Base-by-base conservation (phyloP, 805 yeast genomes). In the Barnettozyma siamensis region DNA sequence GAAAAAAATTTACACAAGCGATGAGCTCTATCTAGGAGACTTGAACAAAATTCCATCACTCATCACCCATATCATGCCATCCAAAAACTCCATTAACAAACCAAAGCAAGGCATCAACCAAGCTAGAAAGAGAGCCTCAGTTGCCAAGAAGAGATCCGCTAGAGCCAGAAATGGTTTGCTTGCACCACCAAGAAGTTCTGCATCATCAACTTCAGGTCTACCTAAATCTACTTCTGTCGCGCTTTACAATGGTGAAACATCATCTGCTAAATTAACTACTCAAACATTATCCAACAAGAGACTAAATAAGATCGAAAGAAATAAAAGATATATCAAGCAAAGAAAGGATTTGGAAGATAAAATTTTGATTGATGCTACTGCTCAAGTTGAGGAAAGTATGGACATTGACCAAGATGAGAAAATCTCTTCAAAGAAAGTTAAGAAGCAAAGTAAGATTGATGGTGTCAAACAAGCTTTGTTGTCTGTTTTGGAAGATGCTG, bases 61-160 rank as follows among this genome's bases (percentile, higher is more conserved):
- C 29, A 11, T 23, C 10, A 19, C 31, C 13, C n/a, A 10, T 18
- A 18, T 26, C 8, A 86, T 86, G 95, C 93, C 95, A 27, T 80
- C 88, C 15, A 83, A 75, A 64, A 87, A 85, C 69, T 76, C 88
- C 33, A 71, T 87, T 50, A 88, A 88, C 63, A 85, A 80, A 63
- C 95, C 93, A 36, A 82, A 80, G 59, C 75, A 73, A 51, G 72
- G 74, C 46, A 62, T 76, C 30, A 66, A 63, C 47, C 66, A 77
- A 40, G 69, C 70, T 45, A 69, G 70, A 38, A 80, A 75, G 60
- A 69, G 74, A 34, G 60, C 68, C 27, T 56, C 72, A 31, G 61
- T 78, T 24, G 74, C 77, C 19, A 71, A 67, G 53, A 79, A 73
- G 58, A 71, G 87, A 62, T 69, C 80, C 15, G 67, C 70, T 23